Conservation (phyloP, 495 filamentous ascomycete species). For the Aspergillus cavernicola region DNA sequence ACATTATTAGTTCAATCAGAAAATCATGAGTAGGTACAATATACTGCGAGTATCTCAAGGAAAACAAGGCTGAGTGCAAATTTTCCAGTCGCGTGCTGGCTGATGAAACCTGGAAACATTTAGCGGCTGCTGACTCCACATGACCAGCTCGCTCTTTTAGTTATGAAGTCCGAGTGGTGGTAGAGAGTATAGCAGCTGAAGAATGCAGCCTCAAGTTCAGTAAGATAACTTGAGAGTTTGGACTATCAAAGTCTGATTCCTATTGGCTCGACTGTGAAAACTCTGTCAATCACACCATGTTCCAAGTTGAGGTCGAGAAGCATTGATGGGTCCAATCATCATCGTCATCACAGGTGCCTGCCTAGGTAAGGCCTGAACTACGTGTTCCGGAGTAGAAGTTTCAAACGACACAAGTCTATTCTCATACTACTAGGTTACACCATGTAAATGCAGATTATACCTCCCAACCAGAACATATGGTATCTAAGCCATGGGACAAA, state of each 20-base stretch:
- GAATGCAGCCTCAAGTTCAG: not conserved
- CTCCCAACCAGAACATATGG: slow-evolving; percentile 3
- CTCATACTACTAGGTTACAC: not conserved
- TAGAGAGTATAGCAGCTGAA: not conserved
- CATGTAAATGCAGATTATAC: not conserved
- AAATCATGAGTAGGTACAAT: too few species aligned
- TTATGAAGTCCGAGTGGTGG: not conserved
- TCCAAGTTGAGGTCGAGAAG: not conserved
- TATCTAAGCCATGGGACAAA: slow-evolving; percentile 1
- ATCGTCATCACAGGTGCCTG: not conserved
- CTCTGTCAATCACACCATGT: slow-evolving; percentile 4
- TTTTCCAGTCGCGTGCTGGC: slow-evolving; percentile 13
- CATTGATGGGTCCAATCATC: not conserved
- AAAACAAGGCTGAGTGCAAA: too few species aligned
- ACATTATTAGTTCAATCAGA: too few species aligned
- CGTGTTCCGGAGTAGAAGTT: not conserved
- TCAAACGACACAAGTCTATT: not conserved
- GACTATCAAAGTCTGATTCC: not conserved
- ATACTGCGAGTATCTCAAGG: too few species aligned
- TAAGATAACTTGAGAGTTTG: not conserved
- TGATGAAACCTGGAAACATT: slow-evolving; percentile 8
- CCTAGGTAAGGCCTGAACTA: not conserved
- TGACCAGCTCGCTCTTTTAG: slow-evolving; percentile 2
- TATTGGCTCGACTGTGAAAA: not conserved
- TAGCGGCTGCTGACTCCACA: slow-evolving; percentile 8